A percentile compares a stretch with the other conserved stretches of the same genome.
Conservation (phyloP, 805 yeast species). For the Candida bentonensis region DNA sequence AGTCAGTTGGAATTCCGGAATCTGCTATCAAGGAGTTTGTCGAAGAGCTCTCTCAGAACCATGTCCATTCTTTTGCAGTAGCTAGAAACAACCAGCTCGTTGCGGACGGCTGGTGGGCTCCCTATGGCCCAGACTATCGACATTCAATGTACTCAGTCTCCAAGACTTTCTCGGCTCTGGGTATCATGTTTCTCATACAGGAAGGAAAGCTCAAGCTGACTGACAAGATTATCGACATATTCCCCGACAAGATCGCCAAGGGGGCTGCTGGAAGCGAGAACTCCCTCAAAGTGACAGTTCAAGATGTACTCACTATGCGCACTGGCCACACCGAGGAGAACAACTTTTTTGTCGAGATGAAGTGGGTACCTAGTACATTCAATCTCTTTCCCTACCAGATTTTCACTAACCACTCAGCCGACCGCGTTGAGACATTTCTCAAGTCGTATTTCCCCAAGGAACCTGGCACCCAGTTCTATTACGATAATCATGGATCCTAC, state of each 20-base stretch:
- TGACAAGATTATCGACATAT: conserved; percentile 4
- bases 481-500: conserved; percentile 6
- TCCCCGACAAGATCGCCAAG: conserved; percentile 4
- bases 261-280: conserved; percentile 5
- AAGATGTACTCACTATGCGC: conserved; percentile 7
- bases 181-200: conserved; percentile 8
- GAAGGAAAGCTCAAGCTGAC: conserved; percentile 7
- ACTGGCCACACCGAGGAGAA: conserved; percentile 5
- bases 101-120: conserved; percentile 17
- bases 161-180: conserved; percentile 6
- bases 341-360: neutral
- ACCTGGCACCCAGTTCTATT: conserved; percentile 7
- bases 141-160: conserved; percentile 6
- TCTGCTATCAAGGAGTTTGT: neutral
- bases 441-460: conserved; percentile 6
- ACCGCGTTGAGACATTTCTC: conserved; percentile 5
- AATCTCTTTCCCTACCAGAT: neutral
- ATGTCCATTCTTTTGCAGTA: neutral
- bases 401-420: neutral
- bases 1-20: neutral
- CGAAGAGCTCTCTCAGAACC: neutral
- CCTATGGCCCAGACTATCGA: conserved; percentile 4
- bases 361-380: conserved; percentile 2
- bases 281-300: conserved; percentile 5
- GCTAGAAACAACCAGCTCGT: neutral